Conservation (phyloP, 768 basidiomycete genomes). For the Lactarius psammicola region DNA sequence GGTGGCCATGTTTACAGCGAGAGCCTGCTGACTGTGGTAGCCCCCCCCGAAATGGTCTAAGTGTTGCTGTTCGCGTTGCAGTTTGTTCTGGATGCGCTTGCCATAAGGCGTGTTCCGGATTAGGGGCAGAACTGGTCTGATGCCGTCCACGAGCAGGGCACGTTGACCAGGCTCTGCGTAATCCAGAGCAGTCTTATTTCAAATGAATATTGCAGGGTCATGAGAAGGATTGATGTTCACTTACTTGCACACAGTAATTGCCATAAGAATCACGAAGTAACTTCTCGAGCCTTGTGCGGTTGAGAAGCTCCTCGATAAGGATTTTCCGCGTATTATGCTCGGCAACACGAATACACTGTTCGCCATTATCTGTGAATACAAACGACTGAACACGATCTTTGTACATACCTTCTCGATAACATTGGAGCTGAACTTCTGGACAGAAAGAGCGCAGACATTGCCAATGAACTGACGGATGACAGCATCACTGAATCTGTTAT, state of each 20-base stretch:
- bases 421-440: slow-evolving; percentile 99
- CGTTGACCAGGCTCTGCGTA: slow-evolving; percentile 96
- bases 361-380: slow-evolving; percentile 4
- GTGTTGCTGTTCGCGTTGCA: slow-evolving; percentile 79
- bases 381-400: background rate
- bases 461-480: slow-evolving; percentile 97
- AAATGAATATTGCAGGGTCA: slow-evolving; percentile 9
- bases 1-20: slow-evolving; percentile 56
- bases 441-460: slow-evolving; percentile 95
- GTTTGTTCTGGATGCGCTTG: slow-evolving; percentile 97
- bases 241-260: slow-evolving; percentile 91
- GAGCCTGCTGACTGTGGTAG: slow-evolving; percentile 58
- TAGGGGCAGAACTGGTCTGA: slow-evolving; percentile 95
- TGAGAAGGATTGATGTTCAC: slow-evolving; percentile 16
- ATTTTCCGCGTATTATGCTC: slow-evolving; percentile 93
- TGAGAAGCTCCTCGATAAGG: slow-evolving; percentile 92
- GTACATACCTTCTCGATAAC: slow-evolving; percentile 86
- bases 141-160: slow-evolving; percentile 90
- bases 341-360: slow-evolving; percentile 82
- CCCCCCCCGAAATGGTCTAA: slow-evolving; percentile 60
- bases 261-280: slow-evolving; percentile 94
- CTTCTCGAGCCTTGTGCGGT: slow-evolving; percentile 93
- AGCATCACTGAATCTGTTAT: slow-evolving; percentile 96
- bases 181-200: slow-evolving; percentile 83
- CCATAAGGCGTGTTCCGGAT: slow-evolving; percentile 99